Base-by-base conservation (phyloP, 1,139 yeast species). In the Geotrichum klebahnii region DNA sequence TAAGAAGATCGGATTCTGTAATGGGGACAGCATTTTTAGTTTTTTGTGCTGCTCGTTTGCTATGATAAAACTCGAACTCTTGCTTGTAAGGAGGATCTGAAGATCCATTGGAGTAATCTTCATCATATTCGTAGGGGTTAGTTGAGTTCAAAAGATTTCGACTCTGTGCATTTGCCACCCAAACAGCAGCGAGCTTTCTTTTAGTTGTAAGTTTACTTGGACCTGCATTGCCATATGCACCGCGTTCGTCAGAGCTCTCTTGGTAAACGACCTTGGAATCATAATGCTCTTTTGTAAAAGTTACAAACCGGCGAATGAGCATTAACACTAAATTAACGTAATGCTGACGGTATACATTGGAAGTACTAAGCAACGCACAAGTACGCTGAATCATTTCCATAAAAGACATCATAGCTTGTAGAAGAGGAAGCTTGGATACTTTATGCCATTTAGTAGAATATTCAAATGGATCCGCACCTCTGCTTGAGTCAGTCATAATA, bases 351-450 rank as follows among this genome's bases (percentile, higher is more conserved):
- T 61, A 67, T 33, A 60, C 53, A 10, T 59, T 55, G 9, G 70
- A 67, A 3, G 70, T 66, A 46, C 67, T 67, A 12, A 69, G 58
- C 37, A 68, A 50, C 24, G 59, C 57, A 46, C 71, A 61, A 2
- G 67, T 60, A 37, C 62, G 58, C 8, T 58, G 55, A 3, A 68
- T 50, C 42, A 68, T 55, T 10, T 59, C 61, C 3, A 64, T 54
- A 51, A 66, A 63, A 14, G 60, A 47, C 6, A 57, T 52, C 1
- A 65, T 65, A 5, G 64, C 61, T 32, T 57, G 56, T 35, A 64
- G 52, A 4, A 69, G 53, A 1, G 73, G 73, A 36, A 59, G 56
- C 51, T 66, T 67, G 19, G 70, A 66, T 22, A 56, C 55, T 43
- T 57, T 57, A 24, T 49, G 48, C 68, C 66, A 69, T 32, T 57